A percentile compares a stretch with the other conserved stretches of the same genome.
Evolutionary conservation across 2,329 filamentous ascomycete genomes (phyloP).

Genomic region (Paecilomyces dactylethromorphus): DNA sequence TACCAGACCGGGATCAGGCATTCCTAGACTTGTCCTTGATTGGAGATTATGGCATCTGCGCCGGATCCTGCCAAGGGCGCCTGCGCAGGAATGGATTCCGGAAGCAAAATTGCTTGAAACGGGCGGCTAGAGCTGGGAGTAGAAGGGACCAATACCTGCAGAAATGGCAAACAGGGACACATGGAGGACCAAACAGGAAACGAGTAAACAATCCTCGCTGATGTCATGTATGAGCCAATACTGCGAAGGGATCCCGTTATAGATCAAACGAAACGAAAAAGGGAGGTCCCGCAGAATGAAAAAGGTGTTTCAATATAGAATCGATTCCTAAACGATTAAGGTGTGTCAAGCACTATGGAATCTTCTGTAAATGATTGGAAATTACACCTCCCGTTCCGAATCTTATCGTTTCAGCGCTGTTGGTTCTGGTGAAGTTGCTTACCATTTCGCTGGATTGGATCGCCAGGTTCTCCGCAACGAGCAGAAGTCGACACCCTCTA

Average conservation of each 20-base stretch:
- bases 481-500: not conserved
- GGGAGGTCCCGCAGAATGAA: not conserved
- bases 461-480: not conserved
- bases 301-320: not conserved
- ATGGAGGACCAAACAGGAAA: not conserved
- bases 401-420: not conserved
- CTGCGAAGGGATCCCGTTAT: not conserved
- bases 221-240: not conserved
- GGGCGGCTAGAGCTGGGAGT: not conserved
- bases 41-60: not conserved
- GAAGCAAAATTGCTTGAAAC: not conserved
- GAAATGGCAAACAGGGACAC: not conserved
- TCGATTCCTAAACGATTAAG: not conserved
- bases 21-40: not conserved
- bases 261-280: not conserved
- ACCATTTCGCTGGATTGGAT: not conserved
- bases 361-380: not conserved
- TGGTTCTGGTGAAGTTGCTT: not conserved
- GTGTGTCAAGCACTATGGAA: not conserved
- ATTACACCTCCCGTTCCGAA: not conserved
- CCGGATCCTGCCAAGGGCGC: not conserved
- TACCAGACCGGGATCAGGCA: not conserved
- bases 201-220: not conserved
- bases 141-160: not conserved
- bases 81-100: not conserved